Evolutionary conservation across 257 asterid species (phyloP).

Genomic region (Solanum sparsipilum): DNA sequence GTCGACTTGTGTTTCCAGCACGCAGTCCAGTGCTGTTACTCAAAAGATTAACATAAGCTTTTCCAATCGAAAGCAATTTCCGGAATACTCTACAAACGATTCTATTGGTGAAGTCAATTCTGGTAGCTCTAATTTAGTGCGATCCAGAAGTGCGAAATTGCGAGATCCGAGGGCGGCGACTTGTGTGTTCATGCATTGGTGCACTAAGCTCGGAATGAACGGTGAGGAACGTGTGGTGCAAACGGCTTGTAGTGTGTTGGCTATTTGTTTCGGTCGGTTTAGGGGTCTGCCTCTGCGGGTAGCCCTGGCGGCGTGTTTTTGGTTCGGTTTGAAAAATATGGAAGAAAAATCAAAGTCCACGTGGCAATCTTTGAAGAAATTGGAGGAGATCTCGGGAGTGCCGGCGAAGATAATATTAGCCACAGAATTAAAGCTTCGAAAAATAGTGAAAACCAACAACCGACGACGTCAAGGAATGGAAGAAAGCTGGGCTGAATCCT

Average conservation of each 20-base stretch:
- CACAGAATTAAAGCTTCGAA: conserved; percentile 30
- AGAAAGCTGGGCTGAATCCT: conserved; percentile 62
- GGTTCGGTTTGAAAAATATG: conserved; percentile 36
- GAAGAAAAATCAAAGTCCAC: conserved; percentile 2
- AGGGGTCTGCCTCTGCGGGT: conserved; percentile 38
- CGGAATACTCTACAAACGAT: neutral
- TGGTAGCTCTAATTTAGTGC: neutral
- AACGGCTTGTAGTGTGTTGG: conserved; percentile 23
- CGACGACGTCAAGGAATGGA: conserved; percentile 22
- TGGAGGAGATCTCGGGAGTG: conserved; percentile 49
- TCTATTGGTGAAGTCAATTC: neutral
- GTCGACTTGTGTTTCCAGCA: conserved; percentile 38
- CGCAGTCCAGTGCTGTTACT: neutral
- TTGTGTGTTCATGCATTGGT: conserved; percentile 43
- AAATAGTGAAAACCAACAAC: conserved; percentile 1
- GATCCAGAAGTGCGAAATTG: neutral
- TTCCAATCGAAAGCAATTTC: neutral
- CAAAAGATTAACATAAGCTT: neutral
- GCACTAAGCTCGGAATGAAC: conserved; percentile 22
- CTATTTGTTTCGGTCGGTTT: conserved; percentile 17
- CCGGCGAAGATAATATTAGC: conserved; percentile 38
- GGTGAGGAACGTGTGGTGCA: neutral
- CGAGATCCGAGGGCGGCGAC: conserved; percentile 9
- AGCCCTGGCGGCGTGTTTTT: conserved; percentile 44
- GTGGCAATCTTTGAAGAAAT: conserved; percentile 18